phyloP scores from a whole-genome alignment of 768 basidiomycete genomes.

The Tulasnella calospora region DNA sequence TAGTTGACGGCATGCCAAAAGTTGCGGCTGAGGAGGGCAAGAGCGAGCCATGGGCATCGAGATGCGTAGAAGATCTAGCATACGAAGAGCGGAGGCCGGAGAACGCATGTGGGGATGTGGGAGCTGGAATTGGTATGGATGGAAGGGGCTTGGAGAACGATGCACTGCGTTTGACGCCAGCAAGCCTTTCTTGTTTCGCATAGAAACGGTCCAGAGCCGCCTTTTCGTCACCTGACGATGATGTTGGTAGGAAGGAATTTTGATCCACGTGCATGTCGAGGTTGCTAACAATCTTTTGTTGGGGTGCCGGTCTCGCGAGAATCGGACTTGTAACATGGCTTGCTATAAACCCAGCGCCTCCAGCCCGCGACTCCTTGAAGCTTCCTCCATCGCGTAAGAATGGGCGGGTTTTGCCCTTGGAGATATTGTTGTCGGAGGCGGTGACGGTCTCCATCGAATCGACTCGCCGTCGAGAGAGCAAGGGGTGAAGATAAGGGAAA shows the following conservation, averaged over 20 bases:
- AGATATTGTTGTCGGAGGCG: neutral
- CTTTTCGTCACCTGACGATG: neutral
- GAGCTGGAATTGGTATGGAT: neutral
- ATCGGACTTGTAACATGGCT: neutral
- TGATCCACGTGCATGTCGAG: neutral
- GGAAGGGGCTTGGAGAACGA: neutral
- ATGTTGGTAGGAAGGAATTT: neutral
- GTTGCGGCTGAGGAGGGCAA: neutral
- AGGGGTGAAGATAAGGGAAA: neutral
- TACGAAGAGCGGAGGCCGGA: neutral
- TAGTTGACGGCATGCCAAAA: neutral
- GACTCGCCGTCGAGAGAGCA: neutral
- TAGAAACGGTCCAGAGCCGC: neutral
- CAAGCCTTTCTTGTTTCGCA: neutral
- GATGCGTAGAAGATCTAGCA: neutral
- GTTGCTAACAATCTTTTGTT: neutral
- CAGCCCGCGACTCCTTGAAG: neutral
- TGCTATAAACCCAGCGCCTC: neutral
- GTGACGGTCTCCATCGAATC: neutral
- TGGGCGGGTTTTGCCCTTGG: neutral
- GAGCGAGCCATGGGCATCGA: neutral
- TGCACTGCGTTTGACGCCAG: neutral
- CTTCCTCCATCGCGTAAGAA: neutral
- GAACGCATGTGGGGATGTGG: neutral
- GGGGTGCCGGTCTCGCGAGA: neutral